Evolutionary conservation across 352 stramenopile genomes (phyloP), one percentile per base, ranked within the genome.

Genomic region (Pythium pyrilobum): DNA sequence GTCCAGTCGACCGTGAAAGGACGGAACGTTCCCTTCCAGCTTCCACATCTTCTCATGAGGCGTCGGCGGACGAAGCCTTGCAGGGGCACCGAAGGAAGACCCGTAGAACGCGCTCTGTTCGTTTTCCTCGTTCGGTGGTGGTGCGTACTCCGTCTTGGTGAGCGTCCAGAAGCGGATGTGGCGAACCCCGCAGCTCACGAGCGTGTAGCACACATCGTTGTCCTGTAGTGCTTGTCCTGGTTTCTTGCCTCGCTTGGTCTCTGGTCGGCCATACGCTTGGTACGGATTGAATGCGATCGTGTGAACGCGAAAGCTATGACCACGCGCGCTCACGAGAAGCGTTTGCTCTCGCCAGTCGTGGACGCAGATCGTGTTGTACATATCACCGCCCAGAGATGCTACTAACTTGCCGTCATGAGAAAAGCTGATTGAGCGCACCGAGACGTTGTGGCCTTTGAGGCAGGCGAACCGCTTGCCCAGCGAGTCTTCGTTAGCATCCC

Each of bases 161-260:
- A 89, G 59, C 6, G 76, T 84, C 79, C 79, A 89, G 50, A 89
- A 89, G 2, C 78, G 70, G 43, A 87, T 89, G 56, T 89, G 79
- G 6, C 78, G 70, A 15, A 87, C 74, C 29, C 79, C 79, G 33
- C 77, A 89, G 38, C 72, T 87, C 45, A 87, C 78, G 7, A 89
- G 52, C 11, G 79, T 89, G 38, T 89, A 89, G 39, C 76, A 89
- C 11, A 58, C 69, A 38, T 86, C 76, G 23, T 87, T 76, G 27
- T 89, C 79, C 41, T 82, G 57, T n/a, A 89, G 53, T 16, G 79
- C 74, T 55, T 89, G 76, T 1, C 76, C 79, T 21, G 76, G 64
- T 31, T 69, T 69, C 59, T 85, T 83, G 2, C 59, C 62, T 40
- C 64, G 67, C 28, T 78, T 62, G 1, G 61, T 62, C 52, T 86